Evolutionary conservation across 2,329 filamentous ascomycete species (phyloP), one percentile per base, ranked within the genome.

Genomic region (Tolypocladium pustulatum): DNA sequence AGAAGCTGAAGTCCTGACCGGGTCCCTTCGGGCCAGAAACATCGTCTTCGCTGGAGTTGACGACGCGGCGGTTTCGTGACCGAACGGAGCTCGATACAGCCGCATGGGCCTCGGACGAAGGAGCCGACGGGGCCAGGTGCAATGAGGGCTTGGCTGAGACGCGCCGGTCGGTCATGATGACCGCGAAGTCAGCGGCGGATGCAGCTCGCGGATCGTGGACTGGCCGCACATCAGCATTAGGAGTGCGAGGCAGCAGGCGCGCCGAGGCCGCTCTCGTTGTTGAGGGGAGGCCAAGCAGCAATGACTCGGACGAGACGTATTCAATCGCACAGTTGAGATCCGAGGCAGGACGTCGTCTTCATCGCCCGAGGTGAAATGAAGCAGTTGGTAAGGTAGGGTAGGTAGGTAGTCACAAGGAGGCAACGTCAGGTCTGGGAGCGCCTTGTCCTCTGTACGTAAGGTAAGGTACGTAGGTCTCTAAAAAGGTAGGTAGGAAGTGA

Each of bases 31-130:
- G 32, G 70, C 72, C 27, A 72, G 70, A 13, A 69, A 69, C 65
- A 22, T 61, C 58, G 57, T 67, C 65, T 43, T 67, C 66, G 58
- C 65, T 67, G 22, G 68, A 64, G 60, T 69, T 73, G 56, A 71
- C 70, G 37, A 73, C 71, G 54, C 76, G 79, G 58, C 81, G 77
- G 62, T 81, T 81, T 60, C 81, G 79, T 57, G 80, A 76, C 32
- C 81, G 78, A 58, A 76, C 64, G 32, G 73, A 70, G 59, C 67
- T 65, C 32, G 75, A 66, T 59, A 75, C 73, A 61, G 74, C 68
- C 62, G 76, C 74, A 59, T 71, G 72, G 55, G 74, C 72, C 63
- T 74, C 68, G 49, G 77, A 71, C 56, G 73, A 71, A 57, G 78
- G 67, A 54, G 75, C 73, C 49, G 79, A 81, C 58, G 80, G 78